These are phyloP conservation scores for Serendipita indica DNA, from an alignment of 768 basidiomycete species.

Conservation along the genomic window DNA sequence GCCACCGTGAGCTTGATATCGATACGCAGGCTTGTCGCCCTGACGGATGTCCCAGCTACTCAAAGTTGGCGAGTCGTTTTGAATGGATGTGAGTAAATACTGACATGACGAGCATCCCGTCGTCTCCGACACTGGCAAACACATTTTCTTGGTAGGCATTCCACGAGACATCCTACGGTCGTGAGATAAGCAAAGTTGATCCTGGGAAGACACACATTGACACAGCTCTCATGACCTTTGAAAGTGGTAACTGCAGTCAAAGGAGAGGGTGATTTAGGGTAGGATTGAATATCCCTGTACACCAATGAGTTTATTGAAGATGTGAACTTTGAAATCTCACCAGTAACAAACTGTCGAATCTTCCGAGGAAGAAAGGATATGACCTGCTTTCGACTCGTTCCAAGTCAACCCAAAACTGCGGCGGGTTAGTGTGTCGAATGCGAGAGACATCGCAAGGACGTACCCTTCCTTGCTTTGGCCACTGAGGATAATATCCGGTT, in stretches of 20 bases:
- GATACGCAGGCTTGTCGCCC: slow-evolving; percentile 47
- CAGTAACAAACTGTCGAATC: slow-evolving; percentile 94
- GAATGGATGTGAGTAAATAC: slow-evolving; percentile 21
- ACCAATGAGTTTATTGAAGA: no score
- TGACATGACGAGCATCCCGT: slow-evolving; percentile 85
- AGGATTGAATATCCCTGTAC: slow-evolving; percentile 90
- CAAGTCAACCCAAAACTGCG: slow-evolving; percentile 82
- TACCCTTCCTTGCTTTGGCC: slow-evolving; percentile 92
- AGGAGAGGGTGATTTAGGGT: slow-evolving; percentile 57
- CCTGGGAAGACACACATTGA: slow-evolving; percentile 48
- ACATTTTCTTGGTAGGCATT: slow-evolving; percentile 65
- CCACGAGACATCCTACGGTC: slow-evolving; percentile 86
- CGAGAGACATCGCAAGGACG: slow-evolving; percentile 18
- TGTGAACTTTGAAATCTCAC: slow-evolving; percentile 31
- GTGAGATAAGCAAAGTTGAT: slow-evolving; percentile 12
- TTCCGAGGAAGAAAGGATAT: slow-evolving; percentile 83
- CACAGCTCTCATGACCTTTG: slow-evolving; percentile 79
- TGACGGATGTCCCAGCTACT: slow-evolving; percentile 85
- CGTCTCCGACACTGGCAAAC: slow-evolving; percentile 92
- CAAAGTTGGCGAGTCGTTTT: neutral
- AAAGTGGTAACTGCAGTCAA: slow-evolving; percentile 79
- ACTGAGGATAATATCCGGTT: slow-evolving; percentile 78
- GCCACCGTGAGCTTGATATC: slow-evolving; percentile 66
- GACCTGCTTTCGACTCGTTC: slow-evolving; percentile 71
- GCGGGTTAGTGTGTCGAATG: neutral